Evolutionary conservation across 1,284 basidiomycete species (phyloP).

Genomic region (Sporisorium exsertum): DNA sequence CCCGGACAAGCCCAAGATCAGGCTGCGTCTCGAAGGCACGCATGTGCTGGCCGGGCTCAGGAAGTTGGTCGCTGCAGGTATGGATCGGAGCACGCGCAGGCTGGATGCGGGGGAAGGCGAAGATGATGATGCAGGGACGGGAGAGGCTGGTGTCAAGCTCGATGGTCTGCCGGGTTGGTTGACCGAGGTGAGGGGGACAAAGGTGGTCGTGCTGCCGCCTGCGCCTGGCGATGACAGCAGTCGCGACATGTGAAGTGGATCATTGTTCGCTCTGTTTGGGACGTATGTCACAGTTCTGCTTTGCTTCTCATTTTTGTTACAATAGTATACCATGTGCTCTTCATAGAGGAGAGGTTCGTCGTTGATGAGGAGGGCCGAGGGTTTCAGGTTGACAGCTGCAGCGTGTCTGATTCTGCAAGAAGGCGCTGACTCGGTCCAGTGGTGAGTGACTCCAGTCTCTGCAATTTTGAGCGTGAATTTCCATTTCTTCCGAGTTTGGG

Average conservation of each 20-base stretch:
- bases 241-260: conserved; percentile 28
- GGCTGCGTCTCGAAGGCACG: conserved; percentile 49
- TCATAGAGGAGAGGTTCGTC: background rate
- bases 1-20: conserved; percentile 44
- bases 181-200: conserved; percentile 54
- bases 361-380: conserved; percentile 5
- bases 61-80: conserved; percentile 47
- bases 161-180: conserved; percentile 55
- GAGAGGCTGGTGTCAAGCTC: conserved; percentile 8
- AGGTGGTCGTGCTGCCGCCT: conserved; percentile 41
- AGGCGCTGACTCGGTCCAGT: background rate
- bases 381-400: background rate
- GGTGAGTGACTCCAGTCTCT: conserved; percentile 25
- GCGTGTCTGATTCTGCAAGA: background rate
- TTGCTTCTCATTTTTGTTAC: background rate
- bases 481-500: background rate
- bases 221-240: conserved; percentile 37
- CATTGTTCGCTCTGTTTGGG: conserved; percentile 4
- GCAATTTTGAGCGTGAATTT: background rate
- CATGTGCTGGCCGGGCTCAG: conserved; percentile 55
- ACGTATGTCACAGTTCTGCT: background rate
- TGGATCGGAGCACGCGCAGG: conserved; percentile 41
- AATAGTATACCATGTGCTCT: conserved; percentile 8
- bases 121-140: conserved; percentile 13
- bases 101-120: conserved; percentile 30